phyloP scores from a whole-genome alignment of 768 basidiomycete species.

The Suillus tomentosus region DNA sequence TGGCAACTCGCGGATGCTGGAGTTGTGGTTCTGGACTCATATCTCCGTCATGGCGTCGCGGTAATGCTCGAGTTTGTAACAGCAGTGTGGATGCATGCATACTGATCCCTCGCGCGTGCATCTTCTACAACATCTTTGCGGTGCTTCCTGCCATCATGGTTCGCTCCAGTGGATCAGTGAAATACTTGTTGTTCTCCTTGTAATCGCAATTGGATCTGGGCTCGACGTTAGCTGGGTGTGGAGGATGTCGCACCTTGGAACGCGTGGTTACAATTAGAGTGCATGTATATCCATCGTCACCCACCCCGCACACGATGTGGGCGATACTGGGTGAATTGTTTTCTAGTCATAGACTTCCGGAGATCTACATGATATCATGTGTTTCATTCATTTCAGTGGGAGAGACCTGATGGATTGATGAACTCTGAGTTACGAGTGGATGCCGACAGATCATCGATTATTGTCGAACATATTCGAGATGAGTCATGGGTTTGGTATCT shows the following conservation, averaged over 20 bases:
- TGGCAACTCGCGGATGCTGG: slow-evolving; percentile 46
- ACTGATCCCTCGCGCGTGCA: slow-evolving; percentile 38
- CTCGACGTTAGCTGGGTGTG: not conserved
- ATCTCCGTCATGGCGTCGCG: slow-evolving; percentile 38
- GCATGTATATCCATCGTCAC: not conserved
- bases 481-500: slow-evolving; percentile 22
- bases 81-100: slow-evolving; percentile 37
- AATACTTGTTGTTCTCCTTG: not conserved
- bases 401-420: not conserved
- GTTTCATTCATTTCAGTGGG: not conserved
- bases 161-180: not conserved
- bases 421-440: not conserved
- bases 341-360: not conserved
- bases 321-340: not conserved
- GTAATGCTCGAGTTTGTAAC: slow-evolving; percentile 40
- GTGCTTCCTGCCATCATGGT: slow-evolving; percentile 38
- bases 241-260: not conserved
- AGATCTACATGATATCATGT: not conserved
- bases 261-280: not conserved
- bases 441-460: not conserved
- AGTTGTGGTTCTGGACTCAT: slow-evolving; percentile 43
- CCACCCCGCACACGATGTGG: not conserved
- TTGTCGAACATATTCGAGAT: not conserved
- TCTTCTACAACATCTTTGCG: slow-evolving; percentile 47
- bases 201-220: not conserved